Percentiles rank a stretch among this genome's conserved stretches.
Conservation (phyloP, 129 eudicot species). For the Helianthus tuberosus region DNA sequence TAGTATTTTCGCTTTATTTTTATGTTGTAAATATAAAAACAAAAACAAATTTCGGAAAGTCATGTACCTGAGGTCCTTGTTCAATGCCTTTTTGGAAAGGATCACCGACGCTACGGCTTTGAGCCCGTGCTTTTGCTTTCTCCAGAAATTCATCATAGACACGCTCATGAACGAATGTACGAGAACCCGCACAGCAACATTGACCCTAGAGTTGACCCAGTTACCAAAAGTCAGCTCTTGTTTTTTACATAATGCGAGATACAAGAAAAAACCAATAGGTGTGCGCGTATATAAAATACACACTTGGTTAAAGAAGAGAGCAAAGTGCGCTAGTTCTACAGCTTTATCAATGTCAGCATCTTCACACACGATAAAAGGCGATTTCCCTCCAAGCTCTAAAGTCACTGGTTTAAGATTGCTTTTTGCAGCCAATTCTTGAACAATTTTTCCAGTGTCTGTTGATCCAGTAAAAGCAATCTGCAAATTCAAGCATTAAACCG, state of each 20-base stretch:
- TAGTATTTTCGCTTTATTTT: too few relatives aligned
- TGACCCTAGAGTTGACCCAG: slow-evolving; percentile 57
- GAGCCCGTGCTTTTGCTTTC: slow-evolving; percentile 81
- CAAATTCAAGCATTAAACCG: slow-evolving; percentile 10
- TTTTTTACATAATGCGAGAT: neutral
- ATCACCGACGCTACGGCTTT: slow-evolving; percentile 79
- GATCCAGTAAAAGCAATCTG: slow-evolving; percentile 72
- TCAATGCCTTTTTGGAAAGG: slow-evolving; percentile 82
- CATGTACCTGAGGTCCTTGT: slow-evolving; percentile 88
- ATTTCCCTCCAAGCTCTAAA: slow-evolving; percentile 86
- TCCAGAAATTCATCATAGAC: slow-evolving; percentile 83
- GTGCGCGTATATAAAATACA: neutral
- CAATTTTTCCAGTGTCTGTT: slow-evolving; percentile 57
- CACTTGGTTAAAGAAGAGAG: slow-evolving; percentile 89
- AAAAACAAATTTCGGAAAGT: neutral
- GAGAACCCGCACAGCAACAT: slow-evolving; percentile 93
- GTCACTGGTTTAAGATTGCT: slow-evolving; percentile 65
- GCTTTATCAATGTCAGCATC: slow-evolving; percentile 84
- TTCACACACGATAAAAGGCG: slow-evolving; percentile 82
- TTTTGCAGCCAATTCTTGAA: slow-evolving; percentile 60
- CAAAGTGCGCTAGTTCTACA: slow-evolving; percentile 78
- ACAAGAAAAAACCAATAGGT: neutral
- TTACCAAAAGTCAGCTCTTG: neutral
- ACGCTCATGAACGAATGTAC: slow-evolving; percentile 78
- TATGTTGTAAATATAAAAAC: too few relatives aligned